phyloP scores from a whole-genome alignment of 1,139 yeast species.

The Hemisphaericaspora xylanilytica region DNA sequence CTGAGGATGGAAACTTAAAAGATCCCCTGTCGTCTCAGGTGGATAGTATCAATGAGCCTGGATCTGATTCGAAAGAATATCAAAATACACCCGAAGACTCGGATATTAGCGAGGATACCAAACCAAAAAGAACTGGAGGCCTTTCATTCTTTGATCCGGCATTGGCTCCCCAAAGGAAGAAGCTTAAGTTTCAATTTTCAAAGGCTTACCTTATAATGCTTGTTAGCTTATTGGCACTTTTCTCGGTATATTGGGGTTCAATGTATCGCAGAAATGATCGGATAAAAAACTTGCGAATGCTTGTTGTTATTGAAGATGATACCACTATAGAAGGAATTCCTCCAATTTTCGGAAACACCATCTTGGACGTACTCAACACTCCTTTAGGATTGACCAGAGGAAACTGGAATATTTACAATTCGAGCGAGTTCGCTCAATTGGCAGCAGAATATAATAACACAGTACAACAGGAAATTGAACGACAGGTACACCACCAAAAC shows the following conservation, averaged over 20 bases:
- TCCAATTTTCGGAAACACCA: constrained; percentile 30
- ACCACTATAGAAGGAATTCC: constrained; percentile 21
- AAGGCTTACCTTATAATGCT: constrained; percentile 27
- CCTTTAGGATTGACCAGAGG: constrained; percentile 24
- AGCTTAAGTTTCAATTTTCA: constrained; percentile 18
- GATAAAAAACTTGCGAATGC: constrained; percentile 30
- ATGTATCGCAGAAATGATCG: constrained; percentile 26
- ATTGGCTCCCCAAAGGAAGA: constrained; percentile 21
- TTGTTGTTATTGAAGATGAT: constrained; percentile 40
- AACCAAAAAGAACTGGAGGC: neutral
- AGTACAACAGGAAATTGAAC: constrained; percentile 27
- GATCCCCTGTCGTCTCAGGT: no score
- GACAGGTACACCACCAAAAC: constrained; percentile 41
- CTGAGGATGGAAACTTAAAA: no score
- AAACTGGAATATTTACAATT: constrained; percentile 37
- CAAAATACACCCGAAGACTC: neutral
- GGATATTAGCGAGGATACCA: neutral
- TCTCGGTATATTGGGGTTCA: constrained; percentile 44
- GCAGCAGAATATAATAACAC: constrained; percentile 33
- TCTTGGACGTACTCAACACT: constrained; percentile 18
- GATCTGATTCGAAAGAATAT: neutral
- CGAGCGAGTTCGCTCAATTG: constrained; percentile 24
- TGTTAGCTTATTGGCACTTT: constrained; percentile 27
- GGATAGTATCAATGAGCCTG: neutral
- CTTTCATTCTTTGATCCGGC: constrained; percentile 6